These are phyloP conservation scores for Boletus patriciae DNA, from an alignment of 768 basidiomycete genomes.

Conservation along the genomic window DNA sequence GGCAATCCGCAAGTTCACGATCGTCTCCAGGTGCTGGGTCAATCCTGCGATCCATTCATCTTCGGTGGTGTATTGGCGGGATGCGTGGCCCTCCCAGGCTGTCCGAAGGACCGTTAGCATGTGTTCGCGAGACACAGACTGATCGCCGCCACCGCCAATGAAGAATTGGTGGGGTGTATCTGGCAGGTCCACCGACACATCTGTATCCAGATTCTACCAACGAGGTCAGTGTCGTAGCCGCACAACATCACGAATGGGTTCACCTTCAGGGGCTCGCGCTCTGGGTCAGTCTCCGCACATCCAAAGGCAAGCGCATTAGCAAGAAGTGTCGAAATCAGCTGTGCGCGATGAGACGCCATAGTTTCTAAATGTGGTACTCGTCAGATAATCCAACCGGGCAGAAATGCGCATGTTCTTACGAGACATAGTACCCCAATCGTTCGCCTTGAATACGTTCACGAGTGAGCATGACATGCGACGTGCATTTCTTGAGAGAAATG, in stretches of 20 bases:
- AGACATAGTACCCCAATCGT: constrained; percentile 65
- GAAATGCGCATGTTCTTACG: constrained; percentile 38
- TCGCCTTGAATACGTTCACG: constrained; percentile 40
- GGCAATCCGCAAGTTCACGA: constrained; percentile 44
- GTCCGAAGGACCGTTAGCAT: constrained; percentile 14
- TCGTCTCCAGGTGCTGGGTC: constrained; percentile 36
- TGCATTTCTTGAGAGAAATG: fast-evolving
- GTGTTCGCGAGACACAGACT: constrained; percentile 17
- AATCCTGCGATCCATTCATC: constrained; percentile 43
- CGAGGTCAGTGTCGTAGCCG: neutral
- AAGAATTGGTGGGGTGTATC: constrained; percentile 43
- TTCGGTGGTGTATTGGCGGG: constrained; percentile 22
- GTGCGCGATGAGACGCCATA: constrained; percentile 49
- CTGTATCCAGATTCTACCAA: constrained; percentile 53
- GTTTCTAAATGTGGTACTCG: constrained; percentile 38
- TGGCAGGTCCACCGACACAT: constrained; percentile 36
- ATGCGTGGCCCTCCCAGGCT: constrained; percentile 16
- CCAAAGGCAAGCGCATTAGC: constrained; percentile 51
- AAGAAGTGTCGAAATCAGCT: constrained; percentile 42
- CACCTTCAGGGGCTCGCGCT: constrained; percentile 53
- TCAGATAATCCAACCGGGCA: neutral
- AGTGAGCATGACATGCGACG: neutral
- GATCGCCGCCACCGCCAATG: constrained; percentile 23
- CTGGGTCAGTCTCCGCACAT: constrained; percentile 44
- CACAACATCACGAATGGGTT: neutral